phyloP scores from a whole-genome alignment of 306 rosid species.

The apple (Malus domestica) region ASM211411v1 NC_041794.1:31418501-31419000 shows the following conservation, averaged over 20 bases:
- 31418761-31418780: neutral
- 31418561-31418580: slow-evolving; percentile 23
- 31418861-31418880: neutral
- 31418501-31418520: slow-evolving; percentile 21
- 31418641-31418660: neutral
- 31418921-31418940: neutral
- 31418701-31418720: neutral
- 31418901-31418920: neutral
- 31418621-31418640: slow-evolving; percentile 7
- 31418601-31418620: slow-evolving; percentile 22
- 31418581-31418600: slow-evolving; percentile 26
- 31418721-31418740: neutral
- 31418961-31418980: neutral
- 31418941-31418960: neutral
- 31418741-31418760: neutral
- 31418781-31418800: neutral
- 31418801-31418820: neutral
- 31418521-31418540: slow-evolving; percentile 25
- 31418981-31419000: neutral
- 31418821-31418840: neutral
- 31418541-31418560: slow-evolving; percentile 23
- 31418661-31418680: slow-evolving; percentile 15
- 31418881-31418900: neutral
- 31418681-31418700: slow-evolving; percentile 9
- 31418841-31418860: neutral